Evolutionary conservation across 2,329 filamentous ascomycete genomes (phyloP).

Genomic region (Pseudofabraea citricarpa): DNA sequence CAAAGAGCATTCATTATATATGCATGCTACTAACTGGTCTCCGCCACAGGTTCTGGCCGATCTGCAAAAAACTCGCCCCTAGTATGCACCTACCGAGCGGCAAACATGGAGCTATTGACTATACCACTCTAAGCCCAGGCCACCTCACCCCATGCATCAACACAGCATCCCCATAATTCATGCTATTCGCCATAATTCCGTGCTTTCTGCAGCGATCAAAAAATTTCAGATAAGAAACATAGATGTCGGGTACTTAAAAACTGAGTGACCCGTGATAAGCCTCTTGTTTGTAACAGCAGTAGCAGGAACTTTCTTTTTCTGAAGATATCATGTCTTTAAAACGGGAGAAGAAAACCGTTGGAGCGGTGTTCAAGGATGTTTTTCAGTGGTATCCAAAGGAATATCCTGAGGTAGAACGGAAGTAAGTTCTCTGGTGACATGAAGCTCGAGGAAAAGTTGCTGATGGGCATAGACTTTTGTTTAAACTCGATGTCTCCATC

Average conservation of each 20-base stretch:
- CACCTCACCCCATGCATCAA: too few species aligned
- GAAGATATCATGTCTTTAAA: not conserved
- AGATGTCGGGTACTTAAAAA: not conserved
- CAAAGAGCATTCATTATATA: too few species aligned
- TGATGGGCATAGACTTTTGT: not conserved
- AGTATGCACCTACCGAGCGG: too few species aligned
- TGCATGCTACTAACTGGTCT: too few species aligned
- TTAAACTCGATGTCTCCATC: conserved; percentile 36
- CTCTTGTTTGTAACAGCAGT: not conserved
- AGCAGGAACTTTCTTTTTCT: not conserved
- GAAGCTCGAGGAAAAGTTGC: not conserved
- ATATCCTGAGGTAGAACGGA: conserved; percentile 31
- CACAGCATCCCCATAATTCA: not conserved
- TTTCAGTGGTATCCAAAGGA: conserved; percentile 30
- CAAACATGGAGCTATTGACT: not conserved
- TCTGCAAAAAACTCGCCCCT: too few species aligned
- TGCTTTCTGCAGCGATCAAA: conserved; percentile 1
- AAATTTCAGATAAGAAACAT: not conserved
- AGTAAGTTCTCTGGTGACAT: conserved; percentile 28
- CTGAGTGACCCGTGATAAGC: not conserved
- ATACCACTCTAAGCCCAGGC: too few species aligned
- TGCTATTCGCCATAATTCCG: conserved; percentile 1
- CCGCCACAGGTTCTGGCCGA: too few species aligned
- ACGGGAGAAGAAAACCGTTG: not conserved
- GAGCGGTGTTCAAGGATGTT: conserved; percentile 8